Percentiles rank a stretch among this genome's conserved stretches.
Conservation (phyloP, 345 rosid species). For the Cardamine occulta region DNA sequence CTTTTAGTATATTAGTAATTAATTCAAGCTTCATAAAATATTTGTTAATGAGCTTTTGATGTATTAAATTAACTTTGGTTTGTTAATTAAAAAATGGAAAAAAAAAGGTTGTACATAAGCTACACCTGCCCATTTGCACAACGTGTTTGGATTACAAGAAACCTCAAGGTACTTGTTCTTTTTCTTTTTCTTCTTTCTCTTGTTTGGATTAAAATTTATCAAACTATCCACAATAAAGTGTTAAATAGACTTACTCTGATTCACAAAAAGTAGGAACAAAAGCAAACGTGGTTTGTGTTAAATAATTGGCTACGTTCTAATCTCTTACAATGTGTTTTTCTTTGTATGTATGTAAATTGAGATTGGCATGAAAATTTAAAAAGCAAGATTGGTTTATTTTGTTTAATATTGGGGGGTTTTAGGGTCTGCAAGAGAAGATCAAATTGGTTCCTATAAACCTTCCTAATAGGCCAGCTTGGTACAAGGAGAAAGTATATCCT, state of each 20-base stretch:
- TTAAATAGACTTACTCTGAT: too few species aligned
- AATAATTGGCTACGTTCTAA: too few species aligned
- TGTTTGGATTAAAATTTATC: neutral
- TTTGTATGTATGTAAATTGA: neutral
- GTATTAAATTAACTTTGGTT: neutral
- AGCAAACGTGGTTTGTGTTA: neutral
- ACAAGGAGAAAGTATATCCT: constrained; percentile 77
- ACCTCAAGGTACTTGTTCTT: constrained; percentile 60
- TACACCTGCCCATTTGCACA: constrained; percentile 81
- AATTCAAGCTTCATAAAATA: neutral
- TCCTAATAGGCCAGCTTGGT: constrained; percentile 81
- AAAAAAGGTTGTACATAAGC: constrained; percentile 67
- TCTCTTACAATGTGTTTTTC: neutral
- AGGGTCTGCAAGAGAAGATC: constrained; percentile 88
- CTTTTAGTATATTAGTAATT: neutral
- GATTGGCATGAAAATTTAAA: neutral
- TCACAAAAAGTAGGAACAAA: neutral
- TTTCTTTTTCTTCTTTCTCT: neutral
- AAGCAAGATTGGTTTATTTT: neutral
- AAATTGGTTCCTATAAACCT: constrained; percentile 73
- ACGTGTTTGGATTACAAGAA: constrained; percentile 82
- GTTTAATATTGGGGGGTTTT: constrained; percentile 25
- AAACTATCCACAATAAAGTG: neutral
- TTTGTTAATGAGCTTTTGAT: neutral
- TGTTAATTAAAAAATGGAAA: neutral